Percentiles rank a stretch among this genome's conserved stretches.
Conservation (phyloP, 1,284 basidiomycete species). For the Neolentinus lepideus region DNA sequence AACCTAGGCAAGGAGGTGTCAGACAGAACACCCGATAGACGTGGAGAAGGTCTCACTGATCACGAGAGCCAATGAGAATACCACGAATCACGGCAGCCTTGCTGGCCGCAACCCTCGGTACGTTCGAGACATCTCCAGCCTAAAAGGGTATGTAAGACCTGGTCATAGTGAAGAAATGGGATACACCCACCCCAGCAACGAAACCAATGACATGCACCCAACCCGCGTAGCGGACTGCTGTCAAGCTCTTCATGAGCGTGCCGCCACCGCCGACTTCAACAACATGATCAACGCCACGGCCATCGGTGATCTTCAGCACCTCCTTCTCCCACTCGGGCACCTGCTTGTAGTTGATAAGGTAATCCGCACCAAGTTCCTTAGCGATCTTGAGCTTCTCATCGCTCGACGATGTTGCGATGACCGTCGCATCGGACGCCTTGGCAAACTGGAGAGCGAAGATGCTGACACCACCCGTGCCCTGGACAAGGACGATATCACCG, state of each 20-base stretch:
- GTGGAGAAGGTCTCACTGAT: constrained; percentile 18
- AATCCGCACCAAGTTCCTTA: constrained; percentile 25
- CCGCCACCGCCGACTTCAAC: constrained; percentile 25
- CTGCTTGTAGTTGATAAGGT: constrained; percentile 29
- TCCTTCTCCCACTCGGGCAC: constrained; percentile 34
- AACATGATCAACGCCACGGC: constrained; percentile 34
- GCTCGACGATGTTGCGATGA: constrained; percentile 35
- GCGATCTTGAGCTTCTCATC: constrained; percentile 31
- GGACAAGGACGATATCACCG: constrained; percentile 26
- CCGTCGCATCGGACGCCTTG: constrained; percentile 29
- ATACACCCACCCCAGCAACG: constrained; percentile 2
- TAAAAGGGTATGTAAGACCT: background rate
- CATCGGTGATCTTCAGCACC: constrained; percentile 25
- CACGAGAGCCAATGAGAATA: constrained; percentile 25
- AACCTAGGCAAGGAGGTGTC: no score
- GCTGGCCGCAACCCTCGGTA: constrained; percentile 9
- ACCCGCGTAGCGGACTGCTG: constrained; percentile 9
- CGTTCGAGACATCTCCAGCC: constrained; percentile 11
- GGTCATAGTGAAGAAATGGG: background rate
- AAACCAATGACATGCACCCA: constrained; percentile 16
- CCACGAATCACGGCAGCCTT: constrained; percentile 20
- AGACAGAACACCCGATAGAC: no score
- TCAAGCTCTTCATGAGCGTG: constrained; percentile 12
- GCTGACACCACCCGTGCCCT: constrained; percentile 34
- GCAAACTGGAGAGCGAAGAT: constrained; percentile 31